These are phyloP conservation scores for Raffaelea arxii DNA, from an alignment of 2,329 filamentous ascomycete genomes.

Conservation along the genomic window DNA sequence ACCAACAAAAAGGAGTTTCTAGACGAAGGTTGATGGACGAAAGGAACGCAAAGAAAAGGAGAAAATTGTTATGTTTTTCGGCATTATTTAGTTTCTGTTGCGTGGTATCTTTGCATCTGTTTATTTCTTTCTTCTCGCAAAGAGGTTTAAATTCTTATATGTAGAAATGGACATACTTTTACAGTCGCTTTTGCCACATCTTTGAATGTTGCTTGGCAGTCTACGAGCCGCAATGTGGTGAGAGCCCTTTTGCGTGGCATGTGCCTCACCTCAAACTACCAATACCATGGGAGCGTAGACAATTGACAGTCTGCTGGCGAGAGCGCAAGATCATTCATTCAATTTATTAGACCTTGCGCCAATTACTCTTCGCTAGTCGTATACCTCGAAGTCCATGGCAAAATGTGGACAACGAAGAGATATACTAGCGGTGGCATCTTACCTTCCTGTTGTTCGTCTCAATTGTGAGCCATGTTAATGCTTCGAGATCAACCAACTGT, in stretches of 20 bases:
- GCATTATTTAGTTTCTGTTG: no score
- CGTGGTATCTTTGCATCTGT: no score
- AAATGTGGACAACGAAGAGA: conserved; percentile 70
- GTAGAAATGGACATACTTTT: conserved; percentile 4
- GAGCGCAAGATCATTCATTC: conserved; percentile 36
- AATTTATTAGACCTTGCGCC: conserved; percentile 34
- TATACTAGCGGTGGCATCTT: conserved; percentile 58
- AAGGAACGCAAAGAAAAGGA: no score
- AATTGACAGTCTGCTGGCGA: conserved; percentile 73
- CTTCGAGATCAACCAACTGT: not conserved
- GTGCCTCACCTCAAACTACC: conserved; percentile 82
- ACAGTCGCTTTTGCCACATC: no score
- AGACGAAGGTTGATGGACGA: no score
- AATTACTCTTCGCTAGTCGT: conserved; percentile 77
- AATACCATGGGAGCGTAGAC: conserved; percentile 48
- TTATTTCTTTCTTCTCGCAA: conserved; percentile 6
- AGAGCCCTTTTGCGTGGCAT: conserved; percentile 33
- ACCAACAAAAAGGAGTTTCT: no score
- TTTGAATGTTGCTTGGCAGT: no score
- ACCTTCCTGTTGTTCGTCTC: no score
- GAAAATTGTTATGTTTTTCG: no score
- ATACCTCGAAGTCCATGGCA: conserved; percentile 84
- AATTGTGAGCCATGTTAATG: no score
- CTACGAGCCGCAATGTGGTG: not conserved
- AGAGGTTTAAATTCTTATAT: conserved; percentile 5